Percentiles rank a stretch among this genome's conserved stretches.
phyloP scores from a whole-genome alignment of 257 asterid genomes.

The Salvia miltiorrhiza region DNA sequence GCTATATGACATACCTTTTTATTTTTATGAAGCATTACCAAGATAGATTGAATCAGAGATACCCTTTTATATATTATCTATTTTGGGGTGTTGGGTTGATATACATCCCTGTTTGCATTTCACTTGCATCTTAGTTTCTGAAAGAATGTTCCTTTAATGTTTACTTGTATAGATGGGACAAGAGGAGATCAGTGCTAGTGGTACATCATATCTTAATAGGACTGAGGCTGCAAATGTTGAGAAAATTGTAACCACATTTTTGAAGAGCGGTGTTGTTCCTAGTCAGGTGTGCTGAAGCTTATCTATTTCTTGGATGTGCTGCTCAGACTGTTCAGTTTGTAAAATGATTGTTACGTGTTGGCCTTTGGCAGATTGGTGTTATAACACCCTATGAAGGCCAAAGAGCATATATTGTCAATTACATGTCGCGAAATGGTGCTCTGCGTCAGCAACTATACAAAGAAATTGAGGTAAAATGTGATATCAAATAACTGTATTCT shows the following conservation, averaged over 20 bases:
- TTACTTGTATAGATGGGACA: slow-evolving; percentile 82
- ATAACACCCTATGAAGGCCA: slow-evolving; percentile 99
- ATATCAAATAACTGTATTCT: not conserved
- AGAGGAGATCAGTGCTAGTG: slow-evolving; percentile 99
- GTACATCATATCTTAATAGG: slow-evolving; percentile 92
- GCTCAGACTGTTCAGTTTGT: not conserved
- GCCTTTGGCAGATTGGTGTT: slow-evolving; percentile 73
- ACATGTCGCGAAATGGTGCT: slow-evolving; percentile 97
- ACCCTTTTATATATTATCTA: not conserved
- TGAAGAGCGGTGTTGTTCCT: slow-evolving; percentile 98
- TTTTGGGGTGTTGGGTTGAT: slow-evolving; percentile 16
- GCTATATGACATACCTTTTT: not conserved
- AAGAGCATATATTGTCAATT: slow-evolving; percentile 93
- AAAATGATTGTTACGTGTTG: slow-evolving; percentile 10
- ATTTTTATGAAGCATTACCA: not conserved
- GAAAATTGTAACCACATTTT: slow-evolving; percentile 90
- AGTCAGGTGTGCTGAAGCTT: slow-evolving; percentile 60
- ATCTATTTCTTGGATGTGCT: slow-evolving; percentile 13
- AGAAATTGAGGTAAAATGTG: slow-evolving; percentile 80
- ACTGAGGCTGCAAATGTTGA: slow-evolving; percentile 98
- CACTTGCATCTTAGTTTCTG: slow-evolving; percentile 8
- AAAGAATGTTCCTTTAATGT: slow-evolving; percentile 3
- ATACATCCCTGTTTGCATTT: not conserved
- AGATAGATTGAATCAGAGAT: not conserved
- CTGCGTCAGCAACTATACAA: slow-evolving; percentile 95